A percentile compares a stretch with the other conserved stretches of the same genome.
Evolutionary conservation across 1,139 yeast genomes (phyloP).

Genomic region (Yamadazyma atmosphaerica): DNA sequence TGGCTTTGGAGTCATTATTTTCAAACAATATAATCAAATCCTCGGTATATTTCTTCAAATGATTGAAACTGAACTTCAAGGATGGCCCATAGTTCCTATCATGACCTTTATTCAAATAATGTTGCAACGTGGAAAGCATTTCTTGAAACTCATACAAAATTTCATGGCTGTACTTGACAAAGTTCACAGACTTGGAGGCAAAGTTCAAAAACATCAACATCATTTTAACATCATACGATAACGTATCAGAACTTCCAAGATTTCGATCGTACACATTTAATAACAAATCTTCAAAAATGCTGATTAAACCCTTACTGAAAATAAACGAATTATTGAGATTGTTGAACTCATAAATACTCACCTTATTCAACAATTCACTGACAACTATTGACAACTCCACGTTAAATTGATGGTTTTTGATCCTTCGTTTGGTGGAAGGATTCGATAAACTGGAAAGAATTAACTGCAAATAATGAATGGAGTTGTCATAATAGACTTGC

Average conservation of each 20-base stretch:
- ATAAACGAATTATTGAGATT: constrained; percentile 21
- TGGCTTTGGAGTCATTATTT: constrained; percentile 1
- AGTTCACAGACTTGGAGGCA: constrained; percentile 23
- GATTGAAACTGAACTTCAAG: constrained; percentile 9
- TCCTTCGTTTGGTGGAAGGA: neutral
- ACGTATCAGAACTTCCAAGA: neutral
- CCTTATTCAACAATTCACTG: constrained; percentile 25
- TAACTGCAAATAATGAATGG: constrained; percentile 21
- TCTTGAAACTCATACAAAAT: constrained; percentile 21
- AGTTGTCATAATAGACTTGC: constrained; percentile 21
- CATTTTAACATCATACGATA: constrained; percentile 17
- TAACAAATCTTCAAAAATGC: constrained; percentile 23
- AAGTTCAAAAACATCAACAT: constrained; percentile 21
- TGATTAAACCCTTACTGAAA: constrained; percentile 26
- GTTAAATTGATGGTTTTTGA: constrained; percentile 18
- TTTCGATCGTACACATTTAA: constrained; percentile 3
- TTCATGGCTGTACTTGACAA: constrained; percentile 23
- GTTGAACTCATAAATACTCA: constrained; percentile 25
- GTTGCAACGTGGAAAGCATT: constrained; percentile 14
- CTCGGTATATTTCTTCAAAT: constrained; percentile 6
- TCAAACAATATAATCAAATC: constrained; percentile 7
- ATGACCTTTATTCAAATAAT: constrained; percentile 8
- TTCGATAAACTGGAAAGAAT: constrained; percentile 6
- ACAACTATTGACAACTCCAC: constrained; percentile 23
- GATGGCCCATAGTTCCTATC: constrained; percentile 16